Base-by-base conservation (phyloP, 345 rosid species). In the Gossypium herbaceum region DNA sequence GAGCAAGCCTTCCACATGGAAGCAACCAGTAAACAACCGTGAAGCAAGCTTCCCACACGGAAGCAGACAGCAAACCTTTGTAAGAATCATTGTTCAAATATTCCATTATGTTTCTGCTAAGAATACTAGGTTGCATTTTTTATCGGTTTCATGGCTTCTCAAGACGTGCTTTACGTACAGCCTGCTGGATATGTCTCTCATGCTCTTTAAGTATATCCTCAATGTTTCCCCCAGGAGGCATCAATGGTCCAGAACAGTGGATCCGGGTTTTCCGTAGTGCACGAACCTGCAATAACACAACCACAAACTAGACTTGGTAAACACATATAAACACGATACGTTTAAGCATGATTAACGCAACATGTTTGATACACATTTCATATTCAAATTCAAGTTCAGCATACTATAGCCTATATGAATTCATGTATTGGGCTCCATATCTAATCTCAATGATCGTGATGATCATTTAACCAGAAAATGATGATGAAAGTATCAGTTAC, bases 161-260 rank as follows among this genome's bases (percentile, higher is more conserved):
- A 13, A 86, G 71, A 24, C 94, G 92, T 13, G 97, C 87, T 76
- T 87, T 90, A 3, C 94, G 94, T 27, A 95, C 97, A 43, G 97
- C 98, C 57, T 90, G 90, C 79, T 93, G 99, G 79, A 95, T 91
- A 68, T 86, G 94, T 79, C 93, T 88, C 81, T 95, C 99, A 17
- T 95, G 99, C 72, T 93, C 98, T 81, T 83, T 91, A 34, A 95
- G 89, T 76, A 91, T 79, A 15, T 90, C 99, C 7, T 95, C 97
- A 6, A 91, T 88, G 85, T 88, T 93, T 56, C 92, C 94, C 27
- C 97, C 98, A 1, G 90, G 91, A 79, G 98, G 93, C 85, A 93
- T 84, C 88, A 95, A 80, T 12, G 99, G 99, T 78, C 99, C 98
- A 4, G 98, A 93, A 81, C 56, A 93, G 59, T 95, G 89, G 71